Evolutionary conservation across 1,284 basidiomycete species (phyloP).

Genomic region (Irpex sp.): DNA sequence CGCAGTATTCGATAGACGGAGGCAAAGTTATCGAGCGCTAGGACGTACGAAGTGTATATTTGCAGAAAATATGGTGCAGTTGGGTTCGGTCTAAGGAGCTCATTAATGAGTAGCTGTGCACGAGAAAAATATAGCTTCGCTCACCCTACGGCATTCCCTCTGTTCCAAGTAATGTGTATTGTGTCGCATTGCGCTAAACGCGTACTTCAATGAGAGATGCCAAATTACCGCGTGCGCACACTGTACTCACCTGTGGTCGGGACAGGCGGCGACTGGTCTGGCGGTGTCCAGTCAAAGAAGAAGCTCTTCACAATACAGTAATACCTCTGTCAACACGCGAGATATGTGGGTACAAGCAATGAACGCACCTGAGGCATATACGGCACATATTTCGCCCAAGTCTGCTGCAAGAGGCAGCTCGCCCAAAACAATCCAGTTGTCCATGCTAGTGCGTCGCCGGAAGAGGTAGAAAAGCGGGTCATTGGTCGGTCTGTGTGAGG

Average conservation of each 20-base stretch:
- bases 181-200: slow-evolving; percentile 50
- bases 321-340: neutral
- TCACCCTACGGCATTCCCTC: slow-evolving; percentile 44
- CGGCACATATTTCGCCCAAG: neutral
- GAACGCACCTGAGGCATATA: slow-evolving; percentile 16
- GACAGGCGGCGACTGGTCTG: slow-evolving; percentile 39
- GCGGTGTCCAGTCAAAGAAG: slow-evolving; percentile 45
- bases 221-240: slow-evolving; percentile 1
- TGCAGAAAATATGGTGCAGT: slow-evolving; percentile 55
- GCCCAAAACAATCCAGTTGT: slow-evolving; percentile 7
- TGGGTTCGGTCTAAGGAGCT: slow-evolving; percentile 43
- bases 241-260: slow-evolving; percentile 40
- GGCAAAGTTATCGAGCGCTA: too few relatives aligned
- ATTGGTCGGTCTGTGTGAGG: too few relatives aligned
- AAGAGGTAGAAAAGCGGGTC: neutral
- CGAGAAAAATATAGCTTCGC: slow-evolving; percentile 13
- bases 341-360: neutral
- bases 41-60: slow-evolving; percentile 56
- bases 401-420: slow-evolving; percentile 2
- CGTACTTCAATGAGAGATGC: neutral
- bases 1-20: too few relatives aligned
- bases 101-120: slow-evolving; percentile 1
- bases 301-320: slow-evolving; percentile 37
- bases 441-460: neutral
- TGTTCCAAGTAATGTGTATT: slow-evolving; percentile 47